These are phyloP conservation scores for Suillus lakei DNA, from an alignment of 768 basidiomycete species.

Conservation along the genomic window DNA sequence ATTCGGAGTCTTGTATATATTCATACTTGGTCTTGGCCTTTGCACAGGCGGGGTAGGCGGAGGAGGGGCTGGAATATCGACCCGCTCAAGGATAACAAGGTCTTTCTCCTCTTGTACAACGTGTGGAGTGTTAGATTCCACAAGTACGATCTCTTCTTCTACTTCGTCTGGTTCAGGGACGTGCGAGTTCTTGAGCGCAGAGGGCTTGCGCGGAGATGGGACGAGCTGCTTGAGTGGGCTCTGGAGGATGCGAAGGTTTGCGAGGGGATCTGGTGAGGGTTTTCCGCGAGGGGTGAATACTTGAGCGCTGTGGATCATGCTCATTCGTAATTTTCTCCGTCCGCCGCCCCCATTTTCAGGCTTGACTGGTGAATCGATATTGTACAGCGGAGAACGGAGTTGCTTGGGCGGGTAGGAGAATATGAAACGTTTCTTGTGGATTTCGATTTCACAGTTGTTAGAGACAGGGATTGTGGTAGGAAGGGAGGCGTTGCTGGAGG, in stretches of 20 bases:
- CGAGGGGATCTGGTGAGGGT: slow-evolving; percentile 61
- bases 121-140: slow-evolving; percentile 66
- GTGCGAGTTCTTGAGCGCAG: slow-evolving; percentile 12
- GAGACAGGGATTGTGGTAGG: slow-evolving; percentile 65
- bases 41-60: slow-evolving; percentile 13
- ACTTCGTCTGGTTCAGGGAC: slow-evolving; percentile 41
- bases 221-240: slow-evolving; percentile 37
- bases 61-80: slow-evolving; percentile 41
- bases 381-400: slow-evolving; percentile 54
- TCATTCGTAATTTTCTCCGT: slow-evolving; percentile 60
- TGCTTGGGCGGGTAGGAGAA: slow-evolving; percentile 81
- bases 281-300: slow-evolving; percentile 64
- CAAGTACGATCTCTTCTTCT: slow-evolving; percentile 59
- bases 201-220: slow-evolving; percentile 17
- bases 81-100: slow-evolving; percentile 73
- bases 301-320: slow-evolving; percentile 76
- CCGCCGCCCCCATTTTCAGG: not conserved
- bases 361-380: slow-evolving; percentile 52
- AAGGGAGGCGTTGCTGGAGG: slow-evolving; percentile 36
- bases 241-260: slow-evolving; percentile 67
- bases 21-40: not conserved
- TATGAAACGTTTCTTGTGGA: slow-evolving; percentile 70
- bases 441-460: slow-evolving; percentile 69
- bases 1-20: slow-evolving; percentile 26
- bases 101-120: slow-evolving; percentile 74